These are phyloP conservation scores for Leccinum pachyderme DNA, from an alignment of 1,284 basidiomycete species.

Conservation along the genomic window DNA sequence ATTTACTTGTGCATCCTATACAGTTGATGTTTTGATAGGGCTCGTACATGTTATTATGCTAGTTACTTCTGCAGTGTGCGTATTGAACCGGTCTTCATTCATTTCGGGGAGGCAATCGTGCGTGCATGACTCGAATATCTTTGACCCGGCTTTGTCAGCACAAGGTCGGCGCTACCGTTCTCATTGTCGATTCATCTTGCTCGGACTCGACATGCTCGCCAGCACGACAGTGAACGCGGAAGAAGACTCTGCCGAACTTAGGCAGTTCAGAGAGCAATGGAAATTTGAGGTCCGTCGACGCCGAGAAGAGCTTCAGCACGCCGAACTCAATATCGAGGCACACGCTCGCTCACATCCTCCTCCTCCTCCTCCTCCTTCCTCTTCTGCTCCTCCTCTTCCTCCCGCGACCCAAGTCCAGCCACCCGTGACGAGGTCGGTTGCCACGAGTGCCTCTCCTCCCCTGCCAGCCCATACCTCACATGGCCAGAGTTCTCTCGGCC, in stretches of 20 bases:
- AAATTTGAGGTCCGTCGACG: constrained; percentile 59
- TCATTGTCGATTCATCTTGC: not conserved
- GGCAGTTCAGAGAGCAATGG: constrained; percentile 73
- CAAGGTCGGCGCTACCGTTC: not conserved
- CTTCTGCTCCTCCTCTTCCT: not conserved
- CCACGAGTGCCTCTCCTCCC: constrained; percentile 4
- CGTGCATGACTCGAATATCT: no score
- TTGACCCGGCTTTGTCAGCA: no score
- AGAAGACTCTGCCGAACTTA: constrained; percentile 52
- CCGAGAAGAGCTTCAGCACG: constrained; percentile 28
- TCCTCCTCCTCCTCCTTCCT: not conserved
- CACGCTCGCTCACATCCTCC: not conserved
- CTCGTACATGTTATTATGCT: constrained; percentile 33
- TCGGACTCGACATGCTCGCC: constrained; percentile 1
- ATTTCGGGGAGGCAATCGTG: constrained; percentile 11
- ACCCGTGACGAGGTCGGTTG: constrained; percentile 2
- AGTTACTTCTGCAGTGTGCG: not conserved
- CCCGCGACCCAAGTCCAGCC: not conserved
- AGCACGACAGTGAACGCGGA: constrained; percentile 1
- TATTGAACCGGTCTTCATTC: not conserved
- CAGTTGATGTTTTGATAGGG: constrained; percentile 59
- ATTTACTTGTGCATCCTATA: constrained; percentile 42
- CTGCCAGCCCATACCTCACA: constrained; percentile 15
- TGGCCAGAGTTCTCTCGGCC: constrained; percentile 29
- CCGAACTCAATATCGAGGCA: constrained; percentile 3